phyloP scores from a whole-genome alignment of 805 yeast genomes.

The Suhomyces xylopsoci region DNA sequence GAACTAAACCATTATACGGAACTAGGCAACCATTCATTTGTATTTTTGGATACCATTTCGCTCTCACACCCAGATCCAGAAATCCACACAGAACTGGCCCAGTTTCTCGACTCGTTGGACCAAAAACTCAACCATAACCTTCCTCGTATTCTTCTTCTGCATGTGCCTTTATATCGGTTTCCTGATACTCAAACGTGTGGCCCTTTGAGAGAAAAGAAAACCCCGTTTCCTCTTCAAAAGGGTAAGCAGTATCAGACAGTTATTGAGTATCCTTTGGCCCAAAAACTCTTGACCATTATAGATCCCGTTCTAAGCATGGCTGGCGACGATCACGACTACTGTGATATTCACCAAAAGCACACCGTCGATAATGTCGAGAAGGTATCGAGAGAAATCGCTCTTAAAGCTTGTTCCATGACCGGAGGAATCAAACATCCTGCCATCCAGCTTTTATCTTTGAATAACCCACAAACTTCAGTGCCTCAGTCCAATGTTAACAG shows the following conservation, averaged over 20 bases:
- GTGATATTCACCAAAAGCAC: constrained; percentile 63
- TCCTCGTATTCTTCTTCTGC: constrained; percentile 74
- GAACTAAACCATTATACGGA: constrained; percentile 53
- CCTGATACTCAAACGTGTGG: constrained; percentile 69
- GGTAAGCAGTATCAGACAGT: constrained; percentile 93
- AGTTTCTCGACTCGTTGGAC: constrained; percentile 45
- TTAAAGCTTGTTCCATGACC: constrained; percentile 89
- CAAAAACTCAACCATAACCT: constrained; percentile 22
- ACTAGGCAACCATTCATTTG: constrained; percentile 68
- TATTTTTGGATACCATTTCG: constrained; percentile 81
- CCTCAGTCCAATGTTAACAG: background rate
- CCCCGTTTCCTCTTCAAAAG: constrained; percentile 59
- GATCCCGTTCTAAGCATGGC: constrained; percentile 72
- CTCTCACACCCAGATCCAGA: constrained; percentile 53
- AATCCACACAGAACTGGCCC: constrained; percentile 49
- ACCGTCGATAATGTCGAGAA: constrained; percentile 8
- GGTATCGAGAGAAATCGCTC: constrained; percentile 64
- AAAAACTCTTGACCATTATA: constrained; percentile 53
- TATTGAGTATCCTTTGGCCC: constrained; percentile 58
- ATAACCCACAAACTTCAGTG: constrained; percentile 37
- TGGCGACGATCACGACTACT: constrained; percentile 97
- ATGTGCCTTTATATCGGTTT: constrained; percentile 82
- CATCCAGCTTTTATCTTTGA: constrained; percentile 72
- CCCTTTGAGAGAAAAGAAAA: constrained; percentile 63
- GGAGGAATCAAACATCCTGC: constrained; percentile 88